Evolutionary conservation across 1,284 basidiomycete species (phyloP), one percentile per base, ranked within the genome.

Genomic region (Peniophora sp.): DNA sequence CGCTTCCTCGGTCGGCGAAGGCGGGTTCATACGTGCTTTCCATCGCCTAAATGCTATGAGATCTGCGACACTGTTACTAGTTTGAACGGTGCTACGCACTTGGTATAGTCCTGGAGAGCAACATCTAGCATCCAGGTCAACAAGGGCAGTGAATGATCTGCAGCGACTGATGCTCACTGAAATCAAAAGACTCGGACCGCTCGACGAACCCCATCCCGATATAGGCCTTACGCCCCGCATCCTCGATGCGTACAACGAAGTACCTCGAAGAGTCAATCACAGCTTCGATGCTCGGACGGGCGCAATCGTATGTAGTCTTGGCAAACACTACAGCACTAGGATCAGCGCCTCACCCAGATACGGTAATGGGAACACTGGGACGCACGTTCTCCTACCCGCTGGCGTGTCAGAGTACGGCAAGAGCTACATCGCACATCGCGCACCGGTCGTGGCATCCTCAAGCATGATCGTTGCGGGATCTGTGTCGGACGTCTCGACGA

Each of bases 231-330:
- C 79, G 84, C 12, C 92, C 92, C 16, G 73, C 74, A 57, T 94
- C 91, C 69, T 95, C 94, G 1, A 97, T 87, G 49, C 92, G 79
- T 25, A 98, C 74, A 5, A 97, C 95, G 66, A 97, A 97, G 69
- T 98, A 99, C 46, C 96, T 81, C 9, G 92, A 95, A 0, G 92
- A 96, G 68, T 99, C 96, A 23, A 99, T 77, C 5, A 98, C 95
- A 6, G 94, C 89, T 62, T 99, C 97, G 17, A 98, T 92, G 24
- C 83, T 85, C 5, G 91, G 87, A 45, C 85, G 85, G 32, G 80
- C 73, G 10, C 86, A 76, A 61, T 91, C 85, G 65, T 98, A 99
- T n/a, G 85, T 83, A 10, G 91, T 84, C 58, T 85, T 85, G 24
- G 96, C 97, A 68, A 99, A 99, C 46, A 94, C 87, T 91, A 55